Evolutionary conservation across 2,329 filamentous ascomycete genomes (phyloP), one percentile per base, ranked within the genome.

Genomic region (Daldinia sp.): DNA sequence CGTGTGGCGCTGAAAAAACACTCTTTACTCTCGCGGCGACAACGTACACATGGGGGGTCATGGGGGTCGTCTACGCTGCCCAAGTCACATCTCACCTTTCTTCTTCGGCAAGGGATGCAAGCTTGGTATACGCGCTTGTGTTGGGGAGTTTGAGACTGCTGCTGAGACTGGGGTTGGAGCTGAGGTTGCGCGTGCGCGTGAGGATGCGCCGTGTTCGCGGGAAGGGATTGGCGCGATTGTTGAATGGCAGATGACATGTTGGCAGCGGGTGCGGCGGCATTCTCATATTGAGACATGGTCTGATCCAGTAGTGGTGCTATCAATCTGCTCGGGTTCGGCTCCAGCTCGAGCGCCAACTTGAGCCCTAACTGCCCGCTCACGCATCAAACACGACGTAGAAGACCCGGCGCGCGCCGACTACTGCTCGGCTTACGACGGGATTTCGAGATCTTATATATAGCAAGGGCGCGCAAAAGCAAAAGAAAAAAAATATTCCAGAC

Each of bases 1-100:
- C 95, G 86, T 29, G 94, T 98, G 17, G 93, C 92, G 66, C 93
- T 96, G 82, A 99, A 99, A 84, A 90, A 96, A 82, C 95, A 99
- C 73, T 97, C 90, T 77, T 98, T 98, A 80, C 90, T 93, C 82
- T 99, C 95, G 70, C 95, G 89, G 54, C 93, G 90, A 77, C 95
- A 99, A 74, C 95, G 89, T 62, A 94, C 91, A 77, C 95, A 99
- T 2, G 95, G 95, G 57, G 94, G 94, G 72, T 96, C 93, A 77
- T 94, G 89, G 21, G 95, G 95, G 72, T 95, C 94, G 79, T 98
- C 95, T 75, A 98, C 94, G 72, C 89, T 90, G 59, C 86, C 86
- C 5, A 89, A 78, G 68, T 88, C 85, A 76, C 85, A 88, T 61
- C 86, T 82, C 23, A 89, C 85, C 74, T 88, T 88, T 68, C 85